Evolutionary conservation across 1,284 basidiomycete species (phyloP).

Genomic region (Cryptococcus depauperatus): DNA sequence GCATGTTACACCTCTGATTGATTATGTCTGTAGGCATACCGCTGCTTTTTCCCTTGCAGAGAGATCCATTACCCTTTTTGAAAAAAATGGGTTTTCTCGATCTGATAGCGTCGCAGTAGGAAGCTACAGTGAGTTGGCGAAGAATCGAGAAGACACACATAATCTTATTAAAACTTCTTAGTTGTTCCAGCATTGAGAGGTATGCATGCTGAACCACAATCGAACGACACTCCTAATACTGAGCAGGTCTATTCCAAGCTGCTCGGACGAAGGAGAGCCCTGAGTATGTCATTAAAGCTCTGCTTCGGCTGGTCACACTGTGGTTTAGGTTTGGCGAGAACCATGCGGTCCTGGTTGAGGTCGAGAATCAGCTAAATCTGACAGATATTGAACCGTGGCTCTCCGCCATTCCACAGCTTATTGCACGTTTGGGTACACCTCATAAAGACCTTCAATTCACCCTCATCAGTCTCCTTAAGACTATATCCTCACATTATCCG

Average conservation of each 20-base stretch:
- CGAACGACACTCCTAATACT: background rate
- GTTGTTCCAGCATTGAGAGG: constrained; percentile 36
- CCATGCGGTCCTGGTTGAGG: constrained; percentile 58
- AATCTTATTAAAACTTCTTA: constrained; percentile 6
- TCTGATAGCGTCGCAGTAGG: constrained; percentile 21
- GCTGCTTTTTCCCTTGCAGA: constrained; percentile 27
- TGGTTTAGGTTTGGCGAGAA: constrained; percentile 99
- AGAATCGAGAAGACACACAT: too few relatives aligned
- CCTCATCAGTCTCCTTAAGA: constrained; percentile 30
- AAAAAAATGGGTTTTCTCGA: constrained; percentile 18
- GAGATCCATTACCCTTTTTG: constrained; percentile 30
- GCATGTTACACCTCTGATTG: background rate
- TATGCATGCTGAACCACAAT: constrained; percentile 4
- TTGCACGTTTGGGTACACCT: constrained; percentile 35
- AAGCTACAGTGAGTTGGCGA: constrained; percentile 25
- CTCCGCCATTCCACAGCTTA: constrained; percentile 38
- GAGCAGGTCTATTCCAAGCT: constrained; percentile 29
- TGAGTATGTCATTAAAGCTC: constrained; percentile 56
- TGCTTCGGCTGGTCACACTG: constrained; percentile 78
- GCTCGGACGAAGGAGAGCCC: constrained; percentile 26
- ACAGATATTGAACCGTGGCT: constrained; percentile 33
- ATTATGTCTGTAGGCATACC: constrained; percentile 18
- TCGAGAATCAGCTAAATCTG: constrained; percentile 24
- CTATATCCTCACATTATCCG: constrained; percentile 32
- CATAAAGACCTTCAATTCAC: constrained; percentile 30